Evolutionary conservation across 371 early-diverging fungal species (phyloP), one percentile per base, ranked within the genome.

Genomic region (Mycotypha africana): DNA sequence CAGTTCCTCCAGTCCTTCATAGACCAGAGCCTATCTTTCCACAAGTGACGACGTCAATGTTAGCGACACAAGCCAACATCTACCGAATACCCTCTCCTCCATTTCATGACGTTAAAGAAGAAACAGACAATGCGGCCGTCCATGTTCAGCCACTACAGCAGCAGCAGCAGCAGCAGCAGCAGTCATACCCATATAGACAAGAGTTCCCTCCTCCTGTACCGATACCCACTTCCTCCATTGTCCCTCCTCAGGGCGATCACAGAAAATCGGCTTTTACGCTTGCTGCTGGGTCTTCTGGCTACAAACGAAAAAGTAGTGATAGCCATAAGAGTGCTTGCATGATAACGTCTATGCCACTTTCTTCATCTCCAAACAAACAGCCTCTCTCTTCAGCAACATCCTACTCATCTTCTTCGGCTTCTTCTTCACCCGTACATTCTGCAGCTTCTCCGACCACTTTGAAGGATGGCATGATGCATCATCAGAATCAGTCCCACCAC

Each of bases 21-120:
- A 51, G 65, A 25, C 70, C 70, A 19, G 70, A 65, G 46, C 66
- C 70, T 15, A 45, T 62, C 3, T 57, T 63, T 23, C 66, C 66
- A 14, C n/a, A n/a, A n/a, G n/a, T n/a, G n/a, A n/a, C n/a, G n/a
- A n/a, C n/a, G n/a, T n/a, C n/a, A n/a, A n/a, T n/a, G n/a, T n/a
- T n/a, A n/a, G n/a, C n/a, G n/a, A n/a, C n/a, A n/a, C n/a, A n/a
- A n/a, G n/a, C n/a, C n/a, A n/a, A n/a, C n/a, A n/a, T n/a, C n/a
- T n/a, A n/a, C n/a, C n/a, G n/a, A n/a, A n/a, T n/a, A n/a, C 17
- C 21, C 24, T 15, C 30, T 11, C 17, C 37, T 26, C 4, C 38
- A 21, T 36, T 38, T 25, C 8, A n/a, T n/a, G n/a, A n/a, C n/a
- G n/a, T 25, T 3, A 25, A 39, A 24, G 39, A 39, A 23, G n/a